These are phyloP conservation scores for Actinomortierella ambigua DNA, from an alignment of 371 early-diverging fungal species.

Conservation along the genomic window DNA sequence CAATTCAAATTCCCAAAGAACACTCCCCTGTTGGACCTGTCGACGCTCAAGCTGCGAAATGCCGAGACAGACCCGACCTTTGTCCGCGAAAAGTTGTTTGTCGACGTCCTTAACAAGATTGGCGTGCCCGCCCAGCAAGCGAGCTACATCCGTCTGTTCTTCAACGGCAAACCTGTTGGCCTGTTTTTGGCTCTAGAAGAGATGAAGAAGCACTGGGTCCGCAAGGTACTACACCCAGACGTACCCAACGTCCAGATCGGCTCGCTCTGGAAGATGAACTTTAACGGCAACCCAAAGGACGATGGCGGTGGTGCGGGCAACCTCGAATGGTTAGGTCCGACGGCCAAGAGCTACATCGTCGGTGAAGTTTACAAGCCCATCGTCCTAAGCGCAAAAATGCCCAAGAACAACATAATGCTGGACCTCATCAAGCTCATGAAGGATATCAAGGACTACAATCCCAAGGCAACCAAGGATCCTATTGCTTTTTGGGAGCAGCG, in stretches of 20 bases:
- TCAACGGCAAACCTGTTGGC: constrained; percentile 27
- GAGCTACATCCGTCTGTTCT: constrained; percentile 44
- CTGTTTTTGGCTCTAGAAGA: constrained; percentile 37
- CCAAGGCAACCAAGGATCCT: constrained; percentile 23
- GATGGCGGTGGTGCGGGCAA: constrained; percentile 21
- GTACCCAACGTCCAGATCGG: constrained; percentile 22
- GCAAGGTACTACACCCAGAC: constrained; percentile 26
- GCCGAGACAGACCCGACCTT: constrained; percentile 52
- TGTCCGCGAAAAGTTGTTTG: constrained; percentile 58
- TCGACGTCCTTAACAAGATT: constrained; percentile 52
- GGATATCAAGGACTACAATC: constrained; percentile 45
- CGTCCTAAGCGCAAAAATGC: constrained; percentile 17
- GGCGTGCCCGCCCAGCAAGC: constrained; percentile 51
- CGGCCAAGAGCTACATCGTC: constrained; percentile 17
- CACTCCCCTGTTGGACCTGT: constrained; percentile 24
- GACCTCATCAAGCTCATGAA: constrained; percentile 48
- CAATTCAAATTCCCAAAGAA: constrained; percentile 36
- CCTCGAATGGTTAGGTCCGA: constrained; percentile 36
- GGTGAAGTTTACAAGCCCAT: constrained; percentile 37
- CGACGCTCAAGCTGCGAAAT: constrained; percentile 36
- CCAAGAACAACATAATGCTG: constrained; percentile 31
- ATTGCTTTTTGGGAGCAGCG: constrained; percentile 46
- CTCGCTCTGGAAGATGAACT: constrained; percentile 43
- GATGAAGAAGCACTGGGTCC: constrained; percentile 43
- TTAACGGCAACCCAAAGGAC: too few relatives aligned